Evolutionary conservation across 1,284 basidiomycete species (phyloP).

Genomic region (Ustilago bromivora): DNA sequence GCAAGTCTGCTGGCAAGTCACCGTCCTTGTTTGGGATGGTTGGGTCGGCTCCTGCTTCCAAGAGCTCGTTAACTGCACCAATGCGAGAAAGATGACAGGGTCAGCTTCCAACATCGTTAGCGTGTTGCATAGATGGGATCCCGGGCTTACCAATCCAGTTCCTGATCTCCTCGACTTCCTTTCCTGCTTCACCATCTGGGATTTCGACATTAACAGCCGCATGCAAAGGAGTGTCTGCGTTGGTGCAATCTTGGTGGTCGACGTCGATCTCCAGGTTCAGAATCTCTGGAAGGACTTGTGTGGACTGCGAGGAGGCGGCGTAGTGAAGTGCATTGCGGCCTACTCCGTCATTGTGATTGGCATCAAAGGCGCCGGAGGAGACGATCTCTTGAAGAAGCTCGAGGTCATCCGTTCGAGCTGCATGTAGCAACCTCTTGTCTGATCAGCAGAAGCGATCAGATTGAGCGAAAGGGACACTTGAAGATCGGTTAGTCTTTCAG

Average conservation of each 20-base stretch:
- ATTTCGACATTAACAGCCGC: conserved; percentile 76
- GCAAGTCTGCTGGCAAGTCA: conserved; percentile 61
- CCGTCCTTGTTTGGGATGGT: conserved; percentile 58
- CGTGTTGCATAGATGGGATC: neutral
- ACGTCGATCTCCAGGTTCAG: conserved; percentile 77
- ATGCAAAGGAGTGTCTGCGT: conserved; percentile 84
- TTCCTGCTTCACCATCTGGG: conserved; percentile 29
- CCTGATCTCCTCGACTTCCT: conserved; percentile 76
- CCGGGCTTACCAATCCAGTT: conserved; percentile 71
- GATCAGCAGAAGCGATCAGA: neutral
- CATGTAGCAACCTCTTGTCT: conserved; percentile 62
- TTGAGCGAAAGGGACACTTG: neutral
- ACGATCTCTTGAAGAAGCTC: conserved; percentile 59
- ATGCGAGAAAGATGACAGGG: neutral
- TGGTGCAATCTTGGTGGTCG: conserved; percentile 80
- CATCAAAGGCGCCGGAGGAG: conserved; percentile 52
- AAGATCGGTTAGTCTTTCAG: neutral
- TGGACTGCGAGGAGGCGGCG: conserved; percentile 54
- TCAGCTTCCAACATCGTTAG: neutral
- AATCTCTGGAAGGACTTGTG: conserved; percentile 58
- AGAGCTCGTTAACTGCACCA: conserved; percentile 58
- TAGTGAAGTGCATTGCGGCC: conserved; percentile 68
- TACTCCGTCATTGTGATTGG: conserved; percentile 61
- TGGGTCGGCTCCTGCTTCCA: conserved; percentile 65
- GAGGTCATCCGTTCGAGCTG: conserved; percentile 61